These are phyloP conservation scores for Potentilla sterilis DNA, from an alignment of 306 rosid genomes.

Conservation along the genomic window DNA sequence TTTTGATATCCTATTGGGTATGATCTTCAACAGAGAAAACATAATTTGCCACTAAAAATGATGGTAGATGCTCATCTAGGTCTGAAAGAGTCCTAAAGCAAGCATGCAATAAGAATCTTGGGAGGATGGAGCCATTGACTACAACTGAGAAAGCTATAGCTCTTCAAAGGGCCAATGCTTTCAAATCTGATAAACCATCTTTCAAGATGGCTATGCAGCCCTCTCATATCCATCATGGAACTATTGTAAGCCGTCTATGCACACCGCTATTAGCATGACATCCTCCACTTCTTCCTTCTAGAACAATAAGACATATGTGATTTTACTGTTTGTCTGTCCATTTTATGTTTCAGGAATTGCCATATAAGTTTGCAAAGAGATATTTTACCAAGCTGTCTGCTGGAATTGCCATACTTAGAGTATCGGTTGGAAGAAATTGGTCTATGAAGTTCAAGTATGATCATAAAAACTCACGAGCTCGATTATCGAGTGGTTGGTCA, in stretches of 20 bases:
- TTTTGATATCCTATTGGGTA: not conserved
- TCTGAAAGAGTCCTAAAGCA: not conserved
- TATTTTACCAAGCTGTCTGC: not conserved
- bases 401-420: not conserved
- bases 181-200: conserved; percentile 10
- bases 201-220: conserved; percentile 18
- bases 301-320: not conserved
- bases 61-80: not conserved
- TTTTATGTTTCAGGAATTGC: not conserved
- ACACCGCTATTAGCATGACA: not conserved
- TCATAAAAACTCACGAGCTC: not conserved
- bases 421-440: conserved; percentile 22
- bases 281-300: not conserved
- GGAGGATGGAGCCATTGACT: not conserved
- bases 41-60: not conserved
- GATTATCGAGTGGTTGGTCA: not conserved
- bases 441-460: not conserved
- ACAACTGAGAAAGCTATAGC: conserved; percentile 11
- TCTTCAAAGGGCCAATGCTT: conserved; percentile 10
- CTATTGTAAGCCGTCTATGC: conserved; percentile 9
- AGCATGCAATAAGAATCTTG: not conserved
- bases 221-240: not conserved
- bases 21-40: not conserved
- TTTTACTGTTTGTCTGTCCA: not conserved
- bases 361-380: not conserved